A percentile compares a stretch with the other conserved stretches of the same genome.
These are phyloP conservation scores for Prunella vulgaris DNA, from an alignment of 257 asterid genomes.

Conservation along the genomic window DNA sequence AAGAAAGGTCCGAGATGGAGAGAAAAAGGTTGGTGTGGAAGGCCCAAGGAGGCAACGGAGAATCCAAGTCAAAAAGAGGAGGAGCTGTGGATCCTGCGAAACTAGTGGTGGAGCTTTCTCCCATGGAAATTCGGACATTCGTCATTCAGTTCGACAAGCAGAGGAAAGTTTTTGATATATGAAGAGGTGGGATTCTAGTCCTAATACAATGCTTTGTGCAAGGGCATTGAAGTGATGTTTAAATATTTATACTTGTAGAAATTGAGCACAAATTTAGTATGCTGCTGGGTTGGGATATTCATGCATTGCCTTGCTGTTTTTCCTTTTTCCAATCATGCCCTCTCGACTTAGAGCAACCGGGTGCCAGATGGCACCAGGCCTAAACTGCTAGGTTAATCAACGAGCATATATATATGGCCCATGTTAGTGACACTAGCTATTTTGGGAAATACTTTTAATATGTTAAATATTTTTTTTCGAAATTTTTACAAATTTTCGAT, in stretches of 20 bases:
- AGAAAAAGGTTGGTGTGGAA: conserved; percentile 47
- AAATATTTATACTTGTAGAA: not conserved
- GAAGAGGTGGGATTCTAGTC: not conserved
- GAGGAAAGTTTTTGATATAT: conserved; percentile 2
- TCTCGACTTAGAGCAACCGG: no score
- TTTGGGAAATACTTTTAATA: no score
- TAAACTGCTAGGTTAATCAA: no score
- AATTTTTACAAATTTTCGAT: no score
- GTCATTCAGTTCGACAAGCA: conserved; percentile 26
- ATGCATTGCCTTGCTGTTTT: not conserved
- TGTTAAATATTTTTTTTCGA: no score
- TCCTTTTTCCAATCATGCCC: no score
- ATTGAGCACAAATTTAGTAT: not conserved
- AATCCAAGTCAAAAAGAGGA: conserved; percentile 36
- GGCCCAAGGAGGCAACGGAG: conserved; percentile 27
- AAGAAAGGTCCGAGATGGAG: conserved; percentile 55
- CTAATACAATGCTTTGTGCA: not conserved
- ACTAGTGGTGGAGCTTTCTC: conserved; percentile 59
- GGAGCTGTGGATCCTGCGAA: conserved; percentile 45
- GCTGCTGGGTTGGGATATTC: not conserved
- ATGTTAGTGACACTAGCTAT: no score
- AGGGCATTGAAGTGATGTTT: not conserved
- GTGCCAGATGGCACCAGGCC: no score
- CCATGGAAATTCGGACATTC: conserved; percentile 73
- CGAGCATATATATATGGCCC: no score